phyloP scores from a whole-genome alignment of 2,329 filamentous ascomycete genomes.

The Venturia effusa region DNA sequence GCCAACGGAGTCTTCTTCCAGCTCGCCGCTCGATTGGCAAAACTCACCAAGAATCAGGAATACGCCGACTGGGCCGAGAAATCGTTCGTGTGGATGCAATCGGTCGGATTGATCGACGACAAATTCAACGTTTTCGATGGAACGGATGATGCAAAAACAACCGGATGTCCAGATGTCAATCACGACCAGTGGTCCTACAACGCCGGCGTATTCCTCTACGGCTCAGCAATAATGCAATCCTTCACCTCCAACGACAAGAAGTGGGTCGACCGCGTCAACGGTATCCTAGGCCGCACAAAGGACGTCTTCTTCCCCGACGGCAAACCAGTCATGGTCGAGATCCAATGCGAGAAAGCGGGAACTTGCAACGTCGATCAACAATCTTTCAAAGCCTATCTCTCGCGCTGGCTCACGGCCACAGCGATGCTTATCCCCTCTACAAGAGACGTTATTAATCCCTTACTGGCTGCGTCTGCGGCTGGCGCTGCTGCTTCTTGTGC shows the following conservation, averaged over 20 bases:
- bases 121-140: constrained; percentile 35
- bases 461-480: constrained; percentile 29
- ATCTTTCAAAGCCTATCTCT: constrained; percentile 66
- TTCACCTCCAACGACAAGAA: constrained; percentile 26
- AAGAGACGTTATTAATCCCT: constrained; percentile 25
- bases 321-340: constrained; percentile 50
- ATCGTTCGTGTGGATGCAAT: constrained; percentile 25
- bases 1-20: constrained; percentile 44
- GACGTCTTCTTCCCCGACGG: constrained; percentile 43
- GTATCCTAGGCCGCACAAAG: constrained; percentile 42
- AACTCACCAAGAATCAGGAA: constrained; percentile 32
- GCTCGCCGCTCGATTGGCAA: constrained; percentile 30
- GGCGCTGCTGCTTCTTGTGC: constrained; percentile 34
- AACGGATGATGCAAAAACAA: constrained; percentile 23
- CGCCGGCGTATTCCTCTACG: constrained; percentile 43
- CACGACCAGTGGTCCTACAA: constrained; percentile 49
- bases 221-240: constrained; percentile 47
- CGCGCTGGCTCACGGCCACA: constrained; percentile 48
- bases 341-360: constrained; percentile 50
- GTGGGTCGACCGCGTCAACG: constrained; percentile 50
- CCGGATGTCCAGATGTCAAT: constrained; percentile 36
- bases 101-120: constrained; percentile 48
- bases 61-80: constrained; percentile 53
- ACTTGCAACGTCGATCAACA: constrained; percentile 62
- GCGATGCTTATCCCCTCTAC: constrained; percentile 33